Conservation (phyloP, 768 basidiomycete species). For the Xerocomellus dryophilus region DNA sequence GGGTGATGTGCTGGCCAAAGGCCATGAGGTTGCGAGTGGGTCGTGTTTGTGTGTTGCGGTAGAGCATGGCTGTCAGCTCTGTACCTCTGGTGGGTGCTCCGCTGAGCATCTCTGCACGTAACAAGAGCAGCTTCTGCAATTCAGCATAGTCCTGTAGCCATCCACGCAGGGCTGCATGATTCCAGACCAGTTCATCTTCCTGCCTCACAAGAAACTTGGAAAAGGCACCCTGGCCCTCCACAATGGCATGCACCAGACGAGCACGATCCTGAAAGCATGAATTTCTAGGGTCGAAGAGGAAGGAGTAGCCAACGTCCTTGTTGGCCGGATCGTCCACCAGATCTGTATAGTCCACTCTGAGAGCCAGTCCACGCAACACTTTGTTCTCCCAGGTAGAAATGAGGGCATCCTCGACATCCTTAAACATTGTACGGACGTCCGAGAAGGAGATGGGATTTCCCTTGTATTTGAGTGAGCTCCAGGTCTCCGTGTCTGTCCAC, state of each 20-base stretch:
- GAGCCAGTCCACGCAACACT: constrained; percentile 7
- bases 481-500: not conserved
- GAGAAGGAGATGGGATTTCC: not conserved
- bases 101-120: constrained; percentile 6
- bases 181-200: not conserved
- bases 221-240: not conserved
- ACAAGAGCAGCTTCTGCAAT: constrained; percentile 1
- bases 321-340: constrained; percentile 22
- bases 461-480: not conserved
- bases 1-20: not conserved
- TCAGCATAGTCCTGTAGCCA: constrained; percentile 14
- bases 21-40: not conserved
- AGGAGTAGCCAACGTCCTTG: not conserved
- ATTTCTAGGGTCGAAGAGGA: not conserved
- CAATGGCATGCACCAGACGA: fast-evolving
- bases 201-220: not conserved
- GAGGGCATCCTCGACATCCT: not conserved
- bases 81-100: constrained; percentile 16
- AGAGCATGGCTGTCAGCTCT: not conserved
- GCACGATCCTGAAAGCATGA: not conserved
- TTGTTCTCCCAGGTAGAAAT: constrained; percentile 7
- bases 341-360: constrained; percentile 9
- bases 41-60: not conserved
- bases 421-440: not conserved
- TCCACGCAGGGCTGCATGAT: not conserved